Evolutionary conservation across 495 filamentous ascomycete species (phyloP).

Genomic region (Aspergillus avenaceus): DNA sequence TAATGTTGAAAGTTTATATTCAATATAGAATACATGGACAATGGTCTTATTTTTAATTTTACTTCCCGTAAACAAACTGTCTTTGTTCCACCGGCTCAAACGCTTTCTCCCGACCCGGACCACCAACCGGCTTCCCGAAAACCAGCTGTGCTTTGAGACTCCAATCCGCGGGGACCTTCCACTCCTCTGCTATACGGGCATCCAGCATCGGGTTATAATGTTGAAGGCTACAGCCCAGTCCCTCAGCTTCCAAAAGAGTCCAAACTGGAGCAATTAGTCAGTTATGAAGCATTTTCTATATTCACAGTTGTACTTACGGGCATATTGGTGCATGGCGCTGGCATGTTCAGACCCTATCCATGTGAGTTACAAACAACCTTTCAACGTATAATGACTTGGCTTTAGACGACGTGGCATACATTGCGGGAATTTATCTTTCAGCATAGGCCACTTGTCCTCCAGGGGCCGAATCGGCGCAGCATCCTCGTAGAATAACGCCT

Average conservation of each 20-base stretch:
- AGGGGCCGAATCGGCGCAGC: conserved; percentile 42
- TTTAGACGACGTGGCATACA: conserved; percentile 35
- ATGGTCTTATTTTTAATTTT: no score
- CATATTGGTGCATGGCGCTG: conserved; percentile 63
- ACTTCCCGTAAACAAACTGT: conserved; percentile 16
- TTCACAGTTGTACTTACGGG: conserved; percentile 15
- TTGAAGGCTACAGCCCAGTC: conserved; percentile 69
- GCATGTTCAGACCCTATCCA: conserved; percentile 57
- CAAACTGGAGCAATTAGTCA: conserved; percentile 38
- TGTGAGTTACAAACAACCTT: conserved; percentile 46
- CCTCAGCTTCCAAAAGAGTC: conserved; percentile 65
- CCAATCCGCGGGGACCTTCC: conserved; percentile 57
- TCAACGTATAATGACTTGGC: neutral
- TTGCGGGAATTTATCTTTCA: conserved; percentile 9
- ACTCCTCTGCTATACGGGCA: conserved; percentile 49
- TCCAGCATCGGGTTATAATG: conserved; percentile 66
- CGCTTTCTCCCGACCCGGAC: conserved; percentile 14
- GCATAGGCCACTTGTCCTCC: conserved; percentile 43
- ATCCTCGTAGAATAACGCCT: conserved; percentile 64
- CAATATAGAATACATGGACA: no score
- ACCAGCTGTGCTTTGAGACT: conserved; percentile 57
- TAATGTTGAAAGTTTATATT: no score
- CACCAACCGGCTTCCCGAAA: conserved; percentile 51
- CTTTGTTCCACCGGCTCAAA: conserved; percentile 13
- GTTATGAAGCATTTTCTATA: neutral